A percentile compares a stretch with the other conserved stretches of the same genome.
phyloP scores from a whole-genome alignment of 805 yeast genomes.

The Teunomyces panamensis region DNA sequence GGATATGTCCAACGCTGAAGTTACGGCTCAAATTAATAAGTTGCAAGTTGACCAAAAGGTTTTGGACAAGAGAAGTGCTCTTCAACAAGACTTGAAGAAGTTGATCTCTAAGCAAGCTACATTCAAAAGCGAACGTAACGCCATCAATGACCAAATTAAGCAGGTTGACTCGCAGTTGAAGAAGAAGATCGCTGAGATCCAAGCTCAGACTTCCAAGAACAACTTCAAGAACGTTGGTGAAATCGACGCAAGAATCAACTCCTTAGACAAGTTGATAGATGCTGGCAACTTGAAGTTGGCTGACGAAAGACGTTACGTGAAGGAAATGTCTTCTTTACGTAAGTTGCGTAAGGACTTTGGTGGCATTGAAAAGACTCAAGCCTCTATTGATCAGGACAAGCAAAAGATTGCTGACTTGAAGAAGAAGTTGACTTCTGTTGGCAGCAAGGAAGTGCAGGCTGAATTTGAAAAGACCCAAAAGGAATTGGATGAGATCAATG shows the following conservation, averaged over 20 bases:
- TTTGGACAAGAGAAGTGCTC: constrained; percentile 28
- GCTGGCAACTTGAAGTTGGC: constrained; percentile 81
- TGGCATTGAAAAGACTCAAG: constrained; percentile 69
- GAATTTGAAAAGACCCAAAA: constrained; percentile 67
- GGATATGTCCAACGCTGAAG: constrained; percentile 50
- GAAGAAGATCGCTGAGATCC: constrained; percentile 73
- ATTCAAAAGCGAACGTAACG: constrained; percentile 46
- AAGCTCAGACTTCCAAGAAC: constrained; percentile 65
- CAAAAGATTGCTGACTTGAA: constrained; percentile 73
- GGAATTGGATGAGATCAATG: constrained; percentile 64
- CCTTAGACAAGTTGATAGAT: constrained; percentile 71
- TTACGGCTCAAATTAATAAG: constrained; percentile 53
- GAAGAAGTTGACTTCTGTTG: constrained; percentile 56
- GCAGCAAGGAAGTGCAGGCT: constrained; percentile 61
- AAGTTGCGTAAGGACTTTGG: constrained; percentile 78
- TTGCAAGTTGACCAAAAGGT: constrained; percentile 30
- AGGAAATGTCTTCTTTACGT: constrained; percentile 81
- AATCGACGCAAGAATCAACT: constrained; percentile 61
- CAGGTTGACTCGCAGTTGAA: constrained; percentile 66
- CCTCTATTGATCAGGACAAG: constrained; percentile 75
- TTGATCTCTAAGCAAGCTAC: constrained; percentile 46
- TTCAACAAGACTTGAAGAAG: constrained; percentile 37
- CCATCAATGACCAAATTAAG: constrained; percentile 69
- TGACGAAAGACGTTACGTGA: constrained; percentile 81
- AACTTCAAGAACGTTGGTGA: constrained; percentile 66